Base-by-base conservation (phyloP, 169 alveolate genomes). In the Eimeria falciformis region DNA sequence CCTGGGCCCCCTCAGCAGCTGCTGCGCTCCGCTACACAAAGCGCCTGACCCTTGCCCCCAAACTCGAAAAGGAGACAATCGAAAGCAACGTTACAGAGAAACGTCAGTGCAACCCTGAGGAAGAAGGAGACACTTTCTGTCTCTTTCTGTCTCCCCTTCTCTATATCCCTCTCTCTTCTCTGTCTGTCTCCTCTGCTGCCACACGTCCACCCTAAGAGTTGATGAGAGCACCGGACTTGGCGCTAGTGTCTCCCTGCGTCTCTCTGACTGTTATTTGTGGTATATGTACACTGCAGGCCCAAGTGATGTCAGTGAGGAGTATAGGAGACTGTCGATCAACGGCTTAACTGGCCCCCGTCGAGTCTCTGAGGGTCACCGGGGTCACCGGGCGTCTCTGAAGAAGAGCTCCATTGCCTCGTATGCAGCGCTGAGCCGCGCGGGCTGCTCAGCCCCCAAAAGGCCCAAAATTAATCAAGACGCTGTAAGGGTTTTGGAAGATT, bases 381-480 rank as follows among this genome's bases (percentile, higher is more conserved):
- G 73, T n/a, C 73, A 12, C 37, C 73, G 29, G 73, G n/a, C 37
- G 11, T 62, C 73, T n/a, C 73, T 9, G n/a, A 50, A 50, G 73
- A 14, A 14, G 37, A n/a, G 73, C 33, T 14, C n/a, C 14, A 6
- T 18, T 14, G 29, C 73, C 29, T 14, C 29, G 37, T 29, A 62
- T n/a, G 73, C 73, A n/a, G 12, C 29, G 1, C 73, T 62, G 29
- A 68, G 79, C 79, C 43, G 47, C 50, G 82, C 68, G 69, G 91
- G 82, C 40, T 55, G 81, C 37, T 62, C 79, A 6, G 91, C 68
- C 45, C 83, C 91, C 5, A 53, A 50, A 17, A 73, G n/a, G 29
- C 62, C n/a, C 37, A 84, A 84, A 33, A 45, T 27, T 4, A 84
- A 84, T 25, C 91, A 84, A 29, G 91, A 84, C 65, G 91, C 82